These are phyloP conservation scores for Dothistroma pini DNA, from an alignment of 2,329 filamentous ascomycete genomes.

Conservation along the genomic window DNA sequence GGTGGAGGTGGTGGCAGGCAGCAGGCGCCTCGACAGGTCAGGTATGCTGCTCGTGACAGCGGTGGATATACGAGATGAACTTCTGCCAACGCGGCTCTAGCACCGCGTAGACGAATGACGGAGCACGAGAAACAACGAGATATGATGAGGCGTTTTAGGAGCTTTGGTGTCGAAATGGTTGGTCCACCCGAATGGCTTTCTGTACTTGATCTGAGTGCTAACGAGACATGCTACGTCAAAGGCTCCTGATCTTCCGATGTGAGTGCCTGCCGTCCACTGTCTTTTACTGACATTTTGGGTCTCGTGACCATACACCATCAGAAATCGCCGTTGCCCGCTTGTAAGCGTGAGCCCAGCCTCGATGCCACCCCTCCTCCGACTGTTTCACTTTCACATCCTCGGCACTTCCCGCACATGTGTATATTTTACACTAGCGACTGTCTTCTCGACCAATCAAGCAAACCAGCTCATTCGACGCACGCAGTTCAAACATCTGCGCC, in stretches of 20 bases:
- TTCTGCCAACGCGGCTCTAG: neutral
- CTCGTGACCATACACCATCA: neutral
- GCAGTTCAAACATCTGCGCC: neutral
- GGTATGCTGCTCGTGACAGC: neutral
- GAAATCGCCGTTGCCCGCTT: neutral
- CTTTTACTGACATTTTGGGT: neutral
- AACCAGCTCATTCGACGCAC: neutral
- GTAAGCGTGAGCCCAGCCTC: neutral
- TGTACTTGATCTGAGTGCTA: conserved; percentile 5
- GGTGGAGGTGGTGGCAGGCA: neutral
- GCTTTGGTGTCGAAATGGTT: conserved; percentile 2
- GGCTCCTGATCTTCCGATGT: neutral
- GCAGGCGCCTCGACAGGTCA: neutral
- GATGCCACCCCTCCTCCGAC: neutral
- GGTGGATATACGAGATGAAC: no score
- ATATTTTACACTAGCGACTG: neutral
- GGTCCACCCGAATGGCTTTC: conserved; percentile 9
- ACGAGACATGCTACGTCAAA: neutral
- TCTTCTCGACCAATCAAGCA: neutral
- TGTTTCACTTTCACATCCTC: neutral
- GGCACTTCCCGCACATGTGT: neutral
- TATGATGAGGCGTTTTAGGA: neutral
- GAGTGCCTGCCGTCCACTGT: neutral
- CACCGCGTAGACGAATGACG: neutral
- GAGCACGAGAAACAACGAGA: no score